phyloP scores from a whole-genome alignment of 805 yeast genomes.

The Candida taoyuanica region DNA sequence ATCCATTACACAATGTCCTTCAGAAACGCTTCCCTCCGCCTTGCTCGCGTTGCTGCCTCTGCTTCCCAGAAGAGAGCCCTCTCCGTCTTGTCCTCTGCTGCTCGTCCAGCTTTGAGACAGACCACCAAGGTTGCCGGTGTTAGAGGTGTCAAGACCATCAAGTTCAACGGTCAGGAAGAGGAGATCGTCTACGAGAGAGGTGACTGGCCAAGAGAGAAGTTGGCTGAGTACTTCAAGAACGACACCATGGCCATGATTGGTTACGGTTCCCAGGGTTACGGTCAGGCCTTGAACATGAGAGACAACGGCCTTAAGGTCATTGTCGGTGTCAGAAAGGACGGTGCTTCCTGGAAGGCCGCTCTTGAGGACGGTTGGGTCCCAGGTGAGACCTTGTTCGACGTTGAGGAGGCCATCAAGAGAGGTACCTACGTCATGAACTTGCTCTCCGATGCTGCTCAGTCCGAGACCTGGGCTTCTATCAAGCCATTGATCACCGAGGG shows the following conservation, averaged over 20 bases:
- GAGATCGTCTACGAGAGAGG: constrained; percentile 97
- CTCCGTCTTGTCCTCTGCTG: constrained; percentile 42
- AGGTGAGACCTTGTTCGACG: constrained; percentile 96
- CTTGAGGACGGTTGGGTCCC: constrained; percentile 99
- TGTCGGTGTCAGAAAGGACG: constrained; percentile 96
- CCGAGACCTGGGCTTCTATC: constrained; percentile 90
- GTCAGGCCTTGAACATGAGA: constrained; percentile 98
- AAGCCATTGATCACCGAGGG: constrained; percentile 93
- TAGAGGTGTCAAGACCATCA: constrained; percentile 94
- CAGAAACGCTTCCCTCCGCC: constrained; percentile 46
- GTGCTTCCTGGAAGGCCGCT: constrained; percentile 99
- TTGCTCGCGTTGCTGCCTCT: constrained; percentile 40
- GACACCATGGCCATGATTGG: constrained; percentile 97
- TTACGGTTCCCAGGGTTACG: constrained; percentile 99
- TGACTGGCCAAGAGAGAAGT: constrained; percentile 99
- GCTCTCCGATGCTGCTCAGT: constrained; percentile 98
- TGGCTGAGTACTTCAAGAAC: constrained; percentile 93
- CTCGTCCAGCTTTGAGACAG: constrained; percentile 56
- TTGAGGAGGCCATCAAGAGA: constrained; percentile 83
- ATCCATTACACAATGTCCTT: constrained; percentile 27
- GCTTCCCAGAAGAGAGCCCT: constrained; percentile 54
- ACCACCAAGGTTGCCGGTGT: constrained; percentile 51
- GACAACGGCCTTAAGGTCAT: constrained; percentile 98
- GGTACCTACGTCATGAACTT: constrained; percentile 98
- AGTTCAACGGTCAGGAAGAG: constrained; percentile 95